These are phyloP conservation scores for Ilex aquifolium DNA, from an alignment of 257 asterid species.

Conservation along the genomic window DNA sequence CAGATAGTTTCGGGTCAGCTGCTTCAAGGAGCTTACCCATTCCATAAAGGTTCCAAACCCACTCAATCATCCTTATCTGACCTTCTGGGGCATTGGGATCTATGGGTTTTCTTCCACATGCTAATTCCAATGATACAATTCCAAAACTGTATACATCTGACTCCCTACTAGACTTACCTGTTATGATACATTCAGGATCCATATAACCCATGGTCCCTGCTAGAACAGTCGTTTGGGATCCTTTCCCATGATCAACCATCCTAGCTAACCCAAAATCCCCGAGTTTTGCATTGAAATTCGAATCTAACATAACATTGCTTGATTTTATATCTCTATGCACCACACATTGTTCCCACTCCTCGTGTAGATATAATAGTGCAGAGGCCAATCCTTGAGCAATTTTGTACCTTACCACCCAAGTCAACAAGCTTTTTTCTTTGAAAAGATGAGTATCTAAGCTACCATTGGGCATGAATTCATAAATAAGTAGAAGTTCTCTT, in stretches of 20 bases:
- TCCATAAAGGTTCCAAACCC: slow-evolving; percentile 34
- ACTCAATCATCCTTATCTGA: slow-evolving; percentile 22
- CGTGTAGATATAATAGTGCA: slow-evolving; percentile 33
- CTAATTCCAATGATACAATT: slow-evolving; percentile 27
- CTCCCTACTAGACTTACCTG: slow-evolving; percentile 36
- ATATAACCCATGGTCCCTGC: slow-evolving; percentile 40
- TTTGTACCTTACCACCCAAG: slow-evolving; percentile 25
- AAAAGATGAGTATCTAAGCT: slow-evolving; percentile 37
- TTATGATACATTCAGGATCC: slow-evolving; percentile 36
- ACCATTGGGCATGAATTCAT: slow-evolving; percentile 38
- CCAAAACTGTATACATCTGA: slow-evolving; percentile 31
- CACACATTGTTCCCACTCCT: slow-evolving; percentile 41
- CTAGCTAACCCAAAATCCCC: slow-evolving; percentile 56
- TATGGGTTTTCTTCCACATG: slow-evolving; percentile 29
- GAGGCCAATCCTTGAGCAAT: slow-evolving; percentile 38
- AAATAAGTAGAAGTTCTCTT: slow-evolving; percentile 33
- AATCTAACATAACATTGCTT: slow-evolving; percentile 45
- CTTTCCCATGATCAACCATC: slow-evolving; percentile 39
- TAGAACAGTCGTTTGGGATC: slow-evolving; percentile 29
- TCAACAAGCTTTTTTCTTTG: slow-evolving; percentile 3
- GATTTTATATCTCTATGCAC: slow-evolving; percentile 37
- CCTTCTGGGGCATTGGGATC: slow-evolving; percentile 7
- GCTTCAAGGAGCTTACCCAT: slow-evolving; percentile 18
- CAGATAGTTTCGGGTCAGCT: slow-evolving; percentile 22
- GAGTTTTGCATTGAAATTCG: slow-evolving; percentile 31